These are phyloP conservation scores for Priceomyces castillae DNA, from an alignment of 805 yeast species.

Conservation along the genomic window DNA sequence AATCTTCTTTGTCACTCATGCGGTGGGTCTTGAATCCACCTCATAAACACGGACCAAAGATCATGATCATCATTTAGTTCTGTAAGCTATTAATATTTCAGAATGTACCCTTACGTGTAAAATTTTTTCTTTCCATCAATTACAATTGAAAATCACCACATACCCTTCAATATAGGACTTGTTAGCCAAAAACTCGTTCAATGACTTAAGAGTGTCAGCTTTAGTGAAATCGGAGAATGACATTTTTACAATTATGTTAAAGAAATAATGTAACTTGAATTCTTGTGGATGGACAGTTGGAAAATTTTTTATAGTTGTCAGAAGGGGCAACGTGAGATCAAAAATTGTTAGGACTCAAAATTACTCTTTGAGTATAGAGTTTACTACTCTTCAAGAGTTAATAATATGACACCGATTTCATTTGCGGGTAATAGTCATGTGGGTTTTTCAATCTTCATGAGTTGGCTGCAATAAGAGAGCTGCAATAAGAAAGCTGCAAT, in stretches of 20 bases:
- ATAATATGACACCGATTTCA: not conserved
- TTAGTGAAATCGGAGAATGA: conserved; percentile 80
- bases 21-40: conserved; percentile 95
- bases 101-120: not conserved
- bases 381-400: not conserved
- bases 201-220: conserved; percentile 58
- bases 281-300: not conserved
- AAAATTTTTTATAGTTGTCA: not conserved
- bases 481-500: not conserved
- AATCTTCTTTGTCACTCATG: conserved; percentile 72
- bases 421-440: conserved; percentile 2
- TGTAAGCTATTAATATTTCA: not conserved
- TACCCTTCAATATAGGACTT: conserved; percentile 96
- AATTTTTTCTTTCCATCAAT: not conserved
- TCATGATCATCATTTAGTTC: conserved; percentile 59
- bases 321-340: conserved; percentile 2
- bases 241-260: conserved; percentile 36
- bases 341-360: not conserved
- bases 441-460: not conserved
- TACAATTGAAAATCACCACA: conserved; percentile 34
- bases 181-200: conserved; percentile 84
- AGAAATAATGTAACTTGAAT: not conserved
- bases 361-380: not conserved
- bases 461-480: not conserved
- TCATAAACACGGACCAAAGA: conserved; percentile 96